These are phyloP conservation scores for Psilocybe azurescens DNA, from an alignment of 768 basidiomycete genomes.

Conservation along the genomic window DNA sequence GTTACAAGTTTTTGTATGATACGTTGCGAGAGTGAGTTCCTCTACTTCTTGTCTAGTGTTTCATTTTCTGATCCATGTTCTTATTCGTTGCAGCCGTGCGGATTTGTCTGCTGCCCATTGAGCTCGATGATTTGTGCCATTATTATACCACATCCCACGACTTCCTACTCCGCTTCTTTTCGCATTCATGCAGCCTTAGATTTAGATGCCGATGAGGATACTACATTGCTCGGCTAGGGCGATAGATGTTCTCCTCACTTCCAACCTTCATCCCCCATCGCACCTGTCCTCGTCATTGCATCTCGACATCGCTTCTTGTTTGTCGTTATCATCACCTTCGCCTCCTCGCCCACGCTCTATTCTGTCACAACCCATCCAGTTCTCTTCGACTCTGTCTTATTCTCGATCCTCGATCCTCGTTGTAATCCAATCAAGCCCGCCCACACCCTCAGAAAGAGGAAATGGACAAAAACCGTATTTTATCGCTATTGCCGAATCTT, in stretches of 20 bases:
- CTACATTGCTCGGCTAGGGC: not conserved
- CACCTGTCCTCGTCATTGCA: not conserved
- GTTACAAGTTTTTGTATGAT: conserved; percentile 93
- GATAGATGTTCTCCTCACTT: not conserved
- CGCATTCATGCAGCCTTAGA: not conserved
- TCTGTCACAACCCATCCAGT: too few species aligned
- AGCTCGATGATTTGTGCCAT: not conserved
- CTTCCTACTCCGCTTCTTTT: not conserved
- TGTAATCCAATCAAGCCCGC: not conserved
- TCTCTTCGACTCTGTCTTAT: not conserved
- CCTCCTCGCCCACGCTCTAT: too few species aligned
- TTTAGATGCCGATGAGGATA: not conserved
- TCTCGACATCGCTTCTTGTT: not conserved
- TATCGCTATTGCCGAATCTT: not conserved
- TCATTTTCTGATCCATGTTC: conserved; percentile 4
- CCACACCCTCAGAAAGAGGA: not conserved
- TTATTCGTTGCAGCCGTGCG: conserved; percentile 42
- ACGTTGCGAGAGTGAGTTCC: conserved; percentile 79
- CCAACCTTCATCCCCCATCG: not conserved
- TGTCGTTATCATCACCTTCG: too few species aligned
- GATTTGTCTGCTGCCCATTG: conserved; percentile 40
- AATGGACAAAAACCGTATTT: not conserved
- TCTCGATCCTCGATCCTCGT: not conserved
- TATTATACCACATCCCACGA: too few species aligned
- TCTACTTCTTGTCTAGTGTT: conserved; percentile 1